These are phyloP conservation scores for Castanea mollissima DNA, from an alignment of 306 rosid species.

Conservation along the genomic window DNA sequence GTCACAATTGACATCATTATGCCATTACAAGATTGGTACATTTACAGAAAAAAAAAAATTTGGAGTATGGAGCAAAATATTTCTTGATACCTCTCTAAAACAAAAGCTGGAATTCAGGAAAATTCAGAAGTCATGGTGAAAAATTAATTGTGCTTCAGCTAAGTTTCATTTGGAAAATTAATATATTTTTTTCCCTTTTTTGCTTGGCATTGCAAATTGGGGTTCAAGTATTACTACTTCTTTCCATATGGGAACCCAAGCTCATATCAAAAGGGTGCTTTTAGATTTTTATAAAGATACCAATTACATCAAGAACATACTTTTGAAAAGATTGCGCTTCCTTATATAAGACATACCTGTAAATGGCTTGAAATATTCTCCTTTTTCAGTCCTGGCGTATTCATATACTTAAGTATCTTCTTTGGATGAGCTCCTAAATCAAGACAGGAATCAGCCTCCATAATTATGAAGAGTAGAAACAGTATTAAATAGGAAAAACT, in stretches of 20 bases:
- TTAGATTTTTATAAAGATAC: conserved; percentile 5
- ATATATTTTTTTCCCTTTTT: too few relatives aligned
- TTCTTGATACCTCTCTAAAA: too few relatives aligned
- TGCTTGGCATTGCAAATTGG: too few relatives aligned
- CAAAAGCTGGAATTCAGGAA: too few relatives aligned
- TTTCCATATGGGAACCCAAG: background rate
- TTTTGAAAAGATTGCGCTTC: background rate
- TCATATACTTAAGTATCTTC: conserved; percentile 37
- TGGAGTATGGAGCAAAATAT: too few relatives aligned
- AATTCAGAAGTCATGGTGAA: too few relatives aligned
- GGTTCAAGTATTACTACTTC: background rate
- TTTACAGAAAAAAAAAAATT: too few relatives aligned
- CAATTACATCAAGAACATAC: background rate
- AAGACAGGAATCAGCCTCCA: conserved; percentile 19
- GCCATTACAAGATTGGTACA: too few relatives aligned
- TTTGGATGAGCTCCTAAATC: conserved; percentile 36
- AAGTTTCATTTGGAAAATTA: too few relatives aligned
- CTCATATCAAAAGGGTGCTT: background rate
- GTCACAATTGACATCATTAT: too few relatives aligned
- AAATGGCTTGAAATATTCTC: conserved; percentile 34
- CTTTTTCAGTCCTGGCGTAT: conserved; percentile 34
- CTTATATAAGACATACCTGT: conserved; percentile 33
- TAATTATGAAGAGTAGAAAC: background rate
- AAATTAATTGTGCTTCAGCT: too few relatives aligned
- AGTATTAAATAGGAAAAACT: too few relatives aligned